Conservation (phyloP, 805 yeast genomes). For the Blastobotrys attinorum region DNA sequence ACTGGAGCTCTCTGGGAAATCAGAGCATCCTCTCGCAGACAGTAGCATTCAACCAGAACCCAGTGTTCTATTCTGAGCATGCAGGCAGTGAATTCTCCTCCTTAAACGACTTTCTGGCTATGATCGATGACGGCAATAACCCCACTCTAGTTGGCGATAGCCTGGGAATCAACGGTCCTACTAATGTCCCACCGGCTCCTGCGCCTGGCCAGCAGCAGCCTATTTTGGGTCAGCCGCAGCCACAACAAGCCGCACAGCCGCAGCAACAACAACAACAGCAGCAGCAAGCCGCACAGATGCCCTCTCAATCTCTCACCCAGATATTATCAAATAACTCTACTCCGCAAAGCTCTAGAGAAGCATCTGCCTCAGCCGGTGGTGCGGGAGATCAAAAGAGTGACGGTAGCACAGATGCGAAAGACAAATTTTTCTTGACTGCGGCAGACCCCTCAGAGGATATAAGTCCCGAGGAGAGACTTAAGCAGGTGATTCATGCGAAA, state of each 20-base stretch:
- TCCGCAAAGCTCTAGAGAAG: constrained; percentile 2
- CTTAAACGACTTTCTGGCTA: constrained; percentile 76
- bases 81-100: constrained; percentile 91
- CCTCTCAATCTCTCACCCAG: neutral
- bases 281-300: neutral
- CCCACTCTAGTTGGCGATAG: constrained; percentile 9
- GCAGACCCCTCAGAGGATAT: constrained; percentile 95
- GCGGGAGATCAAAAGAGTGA: constrained; percentile 6
- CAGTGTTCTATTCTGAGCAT: constrained; percentile 81
- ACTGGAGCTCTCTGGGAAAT: constrained; percentile 17
- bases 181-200: neutral
- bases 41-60: constrained; percentile 28
- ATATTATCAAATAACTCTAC: constrained; percentile 4
- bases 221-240: neutral
- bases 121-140: constrained; percentile 67
- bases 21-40: constrained; percentile 16
- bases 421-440: constrained; percentile 89
- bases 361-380: constrained; percentile 1
- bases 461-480: constrained; percentile 87
- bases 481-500: constrained; percentile 90
- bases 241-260: neutral
- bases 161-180: no score
- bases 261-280: neutral
- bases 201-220: constrained; percentile 3
- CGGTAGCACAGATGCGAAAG: constrained; percentile 50